phyloP scores from a whole-genome alignment of 2,329 filamentous ascomycete genomes.

The Blastomyces silverae region DNA sequence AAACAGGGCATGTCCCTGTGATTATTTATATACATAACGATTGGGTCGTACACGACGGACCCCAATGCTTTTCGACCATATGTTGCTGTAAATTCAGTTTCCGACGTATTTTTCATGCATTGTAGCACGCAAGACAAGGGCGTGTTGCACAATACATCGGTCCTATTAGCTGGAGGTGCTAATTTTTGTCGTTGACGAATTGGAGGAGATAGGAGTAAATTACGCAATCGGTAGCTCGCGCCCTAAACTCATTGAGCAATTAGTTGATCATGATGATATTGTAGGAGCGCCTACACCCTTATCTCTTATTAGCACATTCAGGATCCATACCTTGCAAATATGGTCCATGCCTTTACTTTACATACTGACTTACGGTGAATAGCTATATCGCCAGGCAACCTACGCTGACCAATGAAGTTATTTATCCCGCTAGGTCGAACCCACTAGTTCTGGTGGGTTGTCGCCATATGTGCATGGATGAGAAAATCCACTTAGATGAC shows the following conservation, averaged over 20 bases:
- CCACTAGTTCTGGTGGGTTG: not conserved
- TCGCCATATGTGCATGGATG: slow-evolving; percentile 1
- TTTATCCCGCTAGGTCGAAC: too few relatives aligned
- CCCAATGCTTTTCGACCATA: not conserved
- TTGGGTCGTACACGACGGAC: not conserved
- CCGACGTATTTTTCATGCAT: not conserved
- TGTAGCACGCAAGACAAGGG: slow-evolving; percentile 16
- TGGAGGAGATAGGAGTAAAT: not conserved
- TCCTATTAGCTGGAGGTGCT: slow-evolving; percentile 10
- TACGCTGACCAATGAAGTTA: too few relatives aligned
- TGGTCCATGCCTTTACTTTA: not conserved
- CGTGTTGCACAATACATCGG: slow-evolving; percentile 11
- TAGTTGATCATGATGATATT: not conserved
- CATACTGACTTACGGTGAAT: not conserved
- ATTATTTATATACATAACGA: not conserved
- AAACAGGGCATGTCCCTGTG: slow-evolving; percentile 1
- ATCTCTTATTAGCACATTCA: not conserved
- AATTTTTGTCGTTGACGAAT: not conserved
- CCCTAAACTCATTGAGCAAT: not conserved
- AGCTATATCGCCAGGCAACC: not conserved
- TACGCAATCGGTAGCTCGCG: not conserved
- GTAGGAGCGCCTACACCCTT: not conserved
- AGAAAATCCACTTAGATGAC: not conserved
- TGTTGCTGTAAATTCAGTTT: not conserved
- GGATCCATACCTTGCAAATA: not conserved